phyloP scores from a whole-genome alignment of 2,329 filamentous ascomycete genomes.

The Capronia coronata region DNA sequence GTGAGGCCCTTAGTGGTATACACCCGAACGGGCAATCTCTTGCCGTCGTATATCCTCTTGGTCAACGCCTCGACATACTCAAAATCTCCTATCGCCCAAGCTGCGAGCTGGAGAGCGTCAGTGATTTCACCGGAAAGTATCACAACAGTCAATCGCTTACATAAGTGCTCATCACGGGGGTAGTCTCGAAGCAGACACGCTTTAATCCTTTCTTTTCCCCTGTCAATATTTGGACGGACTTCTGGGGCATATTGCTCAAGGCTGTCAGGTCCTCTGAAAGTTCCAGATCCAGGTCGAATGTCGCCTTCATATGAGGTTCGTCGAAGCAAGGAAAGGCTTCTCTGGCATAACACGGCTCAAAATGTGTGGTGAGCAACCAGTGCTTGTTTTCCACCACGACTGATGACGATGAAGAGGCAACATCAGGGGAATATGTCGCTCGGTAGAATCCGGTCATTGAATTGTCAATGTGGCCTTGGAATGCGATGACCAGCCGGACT shows the following conservation, averaged over 20 bases:
- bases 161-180: conserved; percentile 84
- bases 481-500: too few relatives aligned
- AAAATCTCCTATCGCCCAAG: conserved; percentile 94
- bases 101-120: too few relatives aligned
- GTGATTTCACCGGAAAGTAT: too few relatives aligned
- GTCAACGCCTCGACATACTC: conserved; percentile 93
- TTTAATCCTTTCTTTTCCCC: conserved; percentile 61
- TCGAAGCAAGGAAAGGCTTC: conserved; percentile 97
- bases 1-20: conserved; percentile 94
- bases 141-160: too few relatives aligned
- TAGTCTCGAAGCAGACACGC: conserved; percentile 70
- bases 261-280: conserved; percentile 82
- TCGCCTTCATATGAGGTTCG: conserved; percentile 93
- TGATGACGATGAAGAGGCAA: too few relatives aligned
- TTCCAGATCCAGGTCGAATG: conserved; percentile 90
- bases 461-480: too few relatives aligned
- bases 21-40: conserved; percentile 83
- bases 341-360: conserved; percentile 91
- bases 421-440: too few relatives aligned
- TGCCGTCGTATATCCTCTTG: conserved; percentile 81
- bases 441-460: too few relatives aligned
- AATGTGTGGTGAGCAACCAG: conserved; percentile 89
- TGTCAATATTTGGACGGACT: conserved; percentile 58
- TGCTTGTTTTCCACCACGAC: too few relatives aligned
- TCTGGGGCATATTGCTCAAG: conserved; percentile 92